Conservation (phyloP, 768 basidiomycete species). For the Tephrocybe sp. region DNA sequence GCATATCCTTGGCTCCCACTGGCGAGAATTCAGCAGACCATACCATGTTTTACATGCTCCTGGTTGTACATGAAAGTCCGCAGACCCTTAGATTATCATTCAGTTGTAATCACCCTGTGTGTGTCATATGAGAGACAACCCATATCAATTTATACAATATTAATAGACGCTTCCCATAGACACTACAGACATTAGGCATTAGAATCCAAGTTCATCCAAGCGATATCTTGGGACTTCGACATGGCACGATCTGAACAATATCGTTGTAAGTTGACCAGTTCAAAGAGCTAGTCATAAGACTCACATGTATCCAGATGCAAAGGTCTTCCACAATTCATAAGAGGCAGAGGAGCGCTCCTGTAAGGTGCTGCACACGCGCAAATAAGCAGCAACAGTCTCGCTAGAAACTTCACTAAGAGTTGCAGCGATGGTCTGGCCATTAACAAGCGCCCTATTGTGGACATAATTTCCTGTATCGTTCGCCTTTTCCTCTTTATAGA, state of each 20-base stretch:
- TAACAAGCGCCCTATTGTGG: neutral
- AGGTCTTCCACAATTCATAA: neutral
- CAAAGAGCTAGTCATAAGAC: neutral
- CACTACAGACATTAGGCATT: too few relatives aligned
- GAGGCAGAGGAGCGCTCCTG: neutral
- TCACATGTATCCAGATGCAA: neutral
- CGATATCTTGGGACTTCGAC: neutral
- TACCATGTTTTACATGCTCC: too few relatives aligned
- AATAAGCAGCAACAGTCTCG: neutral
- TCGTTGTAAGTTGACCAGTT: neutral
- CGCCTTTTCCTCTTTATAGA: slow-evolving; percentile 3
- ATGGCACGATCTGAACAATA: neutral
- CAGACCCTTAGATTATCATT: too few relatives aligned
- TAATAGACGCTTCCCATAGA: too few relatives aligned
- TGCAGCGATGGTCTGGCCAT: neutral
- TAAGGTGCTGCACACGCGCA: neutral
- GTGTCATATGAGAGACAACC: too few relatives aligned
- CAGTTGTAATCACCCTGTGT: too few relatives aligned
- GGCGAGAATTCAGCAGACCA: too few relatives aligned
- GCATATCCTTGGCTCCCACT: too few relatives aligned
- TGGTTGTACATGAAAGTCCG: too few relatives aligned
- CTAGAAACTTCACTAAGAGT: neutral
- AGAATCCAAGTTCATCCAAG: neutral
- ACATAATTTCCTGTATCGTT: slow-evolving; percentile 2
- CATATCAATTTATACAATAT: too few relatives aligned